Conservation (phyloP, 768 basidiomycete species). For the Termitomyces eurrhizus region DNA sequence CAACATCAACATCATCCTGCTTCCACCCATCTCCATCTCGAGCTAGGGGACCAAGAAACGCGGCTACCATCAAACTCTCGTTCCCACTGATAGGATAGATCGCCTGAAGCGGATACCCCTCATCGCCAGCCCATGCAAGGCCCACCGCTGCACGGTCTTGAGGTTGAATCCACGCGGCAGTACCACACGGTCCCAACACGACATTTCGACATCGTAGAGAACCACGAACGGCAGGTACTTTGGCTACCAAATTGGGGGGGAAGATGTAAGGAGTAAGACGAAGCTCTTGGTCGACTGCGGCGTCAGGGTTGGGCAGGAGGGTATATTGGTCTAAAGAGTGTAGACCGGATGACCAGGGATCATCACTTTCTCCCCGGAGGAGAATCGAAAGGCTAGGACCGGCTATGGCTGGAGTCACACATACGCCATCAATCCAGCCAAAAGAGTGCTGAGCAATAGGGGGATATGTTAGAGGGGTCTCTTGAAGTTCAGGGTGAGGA, state of each 20-base stretch:
- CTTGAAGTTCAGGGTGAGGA: conserved; percentile 36
- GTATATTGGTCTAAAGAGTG: conserved; percentile 51
- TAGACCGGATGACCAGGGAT: conserved; percentile 53
- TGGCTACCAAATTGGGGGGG: conserved; percentile 39
- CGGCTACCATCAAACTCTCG: conserved; percentile 38
- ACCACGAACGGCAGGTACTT: conserved; percentile 41
- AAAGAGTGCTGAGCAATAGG: conserved; percentile 47
- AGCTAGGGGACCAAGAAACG: conserved; percentile 46
- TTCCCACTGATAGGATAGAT: conserved; percentile 13
- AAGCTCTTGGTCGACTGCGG: background rate
- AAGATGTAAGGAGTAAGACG: conserved; percentile 34
- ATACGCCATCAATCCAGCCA: conserved; percentile 66
- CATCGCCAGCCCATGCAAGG: conserved; percentile 22
- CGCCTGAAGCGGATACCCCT: conserved; percentile 20
- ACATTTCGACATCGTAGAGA: conserved; percentile 52
- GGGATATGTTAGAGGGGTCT: conserved; percentile 22
- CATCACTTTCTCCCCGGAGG: conserved; percentile 53
- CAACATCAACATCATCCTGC: background rate
- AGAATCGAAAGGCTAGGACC: conserved; percentile 41
- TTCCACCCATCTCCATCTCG: background rate
- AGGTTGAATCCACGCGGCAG: conserved; percentile 63
- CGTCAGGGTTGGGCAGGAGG: conserved; percentile 31
- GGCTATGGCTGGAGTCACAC: conserved; percentile 26
- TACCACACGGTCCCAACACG: conserved; percentile 49
- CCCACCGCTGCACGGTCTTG: conserved; percentile 38